Evolutionary conservation across 2,329 filamentous ascomycete genomes (phyloP), one percentile per base, ranked within the genome.

Genomic region (Neonectria ditissima): DNA sequence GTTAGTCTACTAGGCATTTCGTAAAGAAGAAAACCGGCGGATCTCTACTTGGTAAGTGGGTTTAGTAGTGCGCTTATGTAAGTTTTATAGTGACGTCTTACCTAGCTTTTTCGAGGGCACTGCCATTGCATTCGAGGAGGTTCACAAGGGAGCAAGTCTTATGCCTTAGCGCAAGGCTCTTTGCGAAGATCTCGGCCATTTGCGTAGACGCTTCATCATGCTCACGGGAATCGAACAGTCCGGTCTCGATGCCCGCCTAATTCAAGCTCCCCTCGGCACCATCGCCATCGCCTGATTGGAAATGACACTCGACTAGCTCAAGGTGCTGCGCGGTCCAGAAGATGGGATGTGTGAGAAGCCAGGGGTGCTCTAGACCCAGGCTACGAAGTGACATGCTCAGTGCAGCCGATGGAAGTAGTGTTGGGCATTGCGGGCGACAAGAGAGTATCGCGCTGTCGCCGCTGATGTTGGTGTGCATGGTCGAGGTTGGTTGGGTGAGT

Each of bases 151-250:
- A 34, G 16, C 5, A 50, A 2, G 18, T 39, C 20, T 41, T 57
- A 2, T 34, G 55, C 22, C 2, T 28, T 6, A 57, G 28, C 9
- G 32, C 30, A 44, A 57, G n/a, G 18, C 7, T 57, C 50, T 24
- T 50, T 30, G 55, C 55, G 5, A 57, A 57, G 6, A 48, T 41
- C 41, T 50, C 43, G 22, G 55, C 55, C 55, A 13, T 26, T 6
- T 57, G 7, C 18, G 18, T n/a, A 41, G 20, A 28, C 16, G 2
- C 20, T 45, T 41, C 20, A 16, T 39, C 32, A 26, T 48, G n/a
- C 28, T 45, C 22, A 24, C 1, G 11, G 43, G 20, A 5, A 26
- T 26, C 43, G 26, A 16, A 22, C 20, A 24, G 20, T 45, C 43
- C 43, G 5, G 43, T 16, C 22, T 24, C 20, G 43, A 45, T 45